Evolutionary conservation across 1,284 basidiomycete genomes (phyloP).

Genomic region (Trametes pubescens): DNA sequence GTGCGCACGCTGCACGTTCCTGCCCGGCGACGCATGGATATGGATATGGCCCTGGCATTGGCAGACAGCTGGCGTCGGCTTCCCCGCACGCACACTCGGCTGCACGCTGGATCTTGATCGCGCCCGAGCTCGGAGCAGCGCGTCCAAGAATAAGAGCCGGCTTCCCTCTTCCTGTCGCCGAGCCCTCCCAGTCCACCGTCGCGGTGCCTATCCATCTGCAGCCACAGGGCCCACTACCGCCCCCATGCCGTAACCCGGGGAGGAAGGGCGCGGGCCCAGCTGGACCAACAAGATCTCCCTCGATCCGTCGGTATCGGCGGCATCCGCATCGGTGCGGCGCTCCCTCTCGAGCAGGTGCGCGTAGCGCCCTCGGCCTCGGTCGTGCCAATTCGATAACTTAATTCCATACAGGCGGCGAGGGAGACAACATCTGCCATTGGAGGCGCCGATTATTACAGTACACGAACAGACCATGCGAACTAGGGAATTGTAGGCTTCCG

Average conservation of each 20-base stretch:
- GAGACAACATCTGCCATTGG: conserved; percentile 31
- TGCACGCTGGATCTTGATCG: conserved; percentile 16
- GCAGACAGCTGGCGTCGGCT: not conserved
- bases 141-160: conserved; percentile 11
- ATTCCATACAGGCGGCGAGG: conserved; percentile 3
- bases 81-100: conserved; percentile 2
- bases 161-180: conserved; percentile 12
- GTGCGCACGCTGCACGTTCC: not conserved
- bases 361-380: not conserved
- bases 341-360: not conserved
- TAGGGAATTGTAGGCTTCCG: conserved; percentile 31
- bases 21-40: too few relatives aligned
- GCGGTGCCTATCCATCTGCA: conserved; percentile 7
- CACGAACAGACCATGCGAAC: conserved; percentile 26
- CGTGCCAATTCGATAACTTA: not conserved
- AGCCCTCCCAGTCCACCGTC: conserved; percentile 8
- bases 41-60: too few relatives aligned
- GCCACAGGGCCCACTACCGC: conserved; percentile 14
- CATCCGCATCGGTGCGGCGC: not conserved
- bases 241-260: conserved; percentile 27
- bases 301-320: conserved; percentile 21
- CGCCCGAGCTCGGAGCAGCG: conserved; percentile 11
- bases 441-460: conserved; percentile 30
- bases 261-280: conserved; percentile 15
- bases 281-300: conserved; percentile 32